Base-by-base conservation (phyloP, 345 rosid genomes). In the Murraya paniculata region DNA sequence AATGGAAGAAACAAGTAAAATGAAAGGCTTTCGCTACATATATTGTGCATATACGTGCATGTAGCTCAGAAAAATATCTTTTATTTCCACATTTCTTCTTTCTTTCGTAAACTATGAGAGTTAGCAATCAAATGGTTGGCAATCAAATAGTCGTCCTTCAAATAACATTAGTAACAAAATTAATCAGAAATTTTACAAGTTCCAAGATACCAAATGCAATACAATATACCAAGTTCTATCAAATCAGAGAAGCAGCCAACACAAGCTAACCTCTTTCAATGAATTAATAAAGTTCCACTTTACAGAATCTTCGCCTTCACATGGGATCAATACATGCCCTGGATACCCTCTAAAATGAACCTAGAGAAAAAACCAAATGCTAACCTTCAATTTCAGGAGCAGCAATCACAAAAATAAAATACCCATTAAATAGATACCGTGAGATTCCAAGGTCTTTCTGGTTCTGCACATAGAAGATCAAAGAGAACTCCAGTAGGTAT, bases 311-410 rank as follows among this genome's bases (percentile, higher is more conserved):
- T 93, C 97, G 76, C 97, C 97, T 85, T 93, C 97, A 80, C 97
- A 92, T 18, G 99, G 98, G 53, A 86, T 84, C 86, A 93, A 84
- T 36, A 92, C 66, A 80, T 86, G 89, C 82, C 76, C 88, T 0
- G 99, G 99, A 87, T 93, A 96, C 71, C 99, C 97, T 84, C 99
- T 87, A 75, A 93, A 92, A 85, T 96, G 99, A 55, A 96, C 89
- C 99, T 96, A 86, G 77, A 89, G 70, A 36, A 78, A 72, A 72
- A 60, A 11, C 7, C 76, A 55, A 60, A 70, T 72, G 55, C 28
- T 28, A 33, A 75, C 35, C 38, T 60, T 53, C 48, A 50, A 41
- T 38, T 39, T 10, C 48, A 67, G 67, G 70, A 53, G 4, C 59
- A 64, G 14, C 25, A 71, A 76, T 74, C 14, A 24, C 33, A 33